Conservation (phyloP, 768 basidiomycete species). For the Suillus plorans region DNA sequence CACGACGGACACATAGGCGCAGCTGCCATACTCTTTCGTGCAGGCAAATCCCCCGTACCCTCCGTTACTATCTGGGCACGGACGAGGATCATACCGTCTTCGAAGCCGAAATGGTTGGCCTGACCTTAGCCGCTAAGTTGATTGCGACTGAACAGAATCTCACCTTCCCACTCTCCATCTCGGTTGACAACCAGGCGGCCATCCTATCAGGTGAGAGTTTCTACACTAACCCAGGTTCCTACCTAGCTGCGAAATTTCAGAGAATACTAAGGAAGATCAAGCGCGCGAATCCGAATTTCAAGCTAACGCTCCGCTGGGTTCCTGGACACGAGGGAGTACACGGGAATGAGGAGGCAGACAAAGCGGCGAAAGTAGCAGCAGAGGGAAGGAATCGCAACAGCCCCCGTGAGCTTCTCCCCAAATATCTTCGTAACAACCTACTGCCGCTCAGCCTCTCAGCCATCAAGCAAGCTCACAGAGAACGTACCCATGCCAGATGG, state of each 20-base stretch:
- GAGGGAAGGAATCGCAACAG: not conserved
- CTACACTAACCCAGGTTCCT: not conserved
- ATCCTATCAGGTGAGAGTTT: slow-evolving; percentile 8
- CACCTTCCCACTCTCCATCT: slow-evolving; percentile 1
- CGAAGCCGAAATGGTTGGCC: slow-evolving; percentile 17
- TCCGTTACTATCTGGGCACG: slow-evolving; percentile 11
- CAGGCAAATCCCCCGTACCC: not conserved
- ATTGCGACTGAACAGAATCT: not conserved
- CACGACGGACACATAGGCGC: slow-evolving; percentile 11
- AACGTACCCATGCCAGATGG: too few species aligned
- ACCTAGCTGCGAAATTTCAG: not conserved
- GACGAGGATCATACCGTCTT: slow-evolving; percentile 9
- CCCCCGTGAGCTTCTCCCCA: not conserved
- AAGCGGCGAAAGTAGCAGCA: not conserved
- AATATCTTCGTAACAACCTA: not conserved
- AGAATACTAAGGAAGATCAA: not conserved
- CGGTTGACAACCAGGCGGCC: slow-evolving; percentile 14
- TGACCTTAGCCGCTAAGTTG: slow-evolving; percentile 13
- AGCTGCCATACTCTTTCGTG: slow-evolving; percentile 7
- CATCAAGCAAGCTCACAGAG: too few species aligned
- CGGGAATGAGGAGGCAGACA: not conserved
- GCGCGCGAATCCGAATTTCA: too few species aligned
- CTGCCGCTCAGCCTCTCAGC: slow-evolving; percentile 4
- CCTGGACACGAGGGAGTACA: not conserved
- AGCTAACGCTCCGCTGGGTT: not conserved